Evolutionary conservation across 331 rosid genomes (phyloP), one percentile per base, ranked within the genome.

Genomic region (Dryas integrifolia): DNA sequence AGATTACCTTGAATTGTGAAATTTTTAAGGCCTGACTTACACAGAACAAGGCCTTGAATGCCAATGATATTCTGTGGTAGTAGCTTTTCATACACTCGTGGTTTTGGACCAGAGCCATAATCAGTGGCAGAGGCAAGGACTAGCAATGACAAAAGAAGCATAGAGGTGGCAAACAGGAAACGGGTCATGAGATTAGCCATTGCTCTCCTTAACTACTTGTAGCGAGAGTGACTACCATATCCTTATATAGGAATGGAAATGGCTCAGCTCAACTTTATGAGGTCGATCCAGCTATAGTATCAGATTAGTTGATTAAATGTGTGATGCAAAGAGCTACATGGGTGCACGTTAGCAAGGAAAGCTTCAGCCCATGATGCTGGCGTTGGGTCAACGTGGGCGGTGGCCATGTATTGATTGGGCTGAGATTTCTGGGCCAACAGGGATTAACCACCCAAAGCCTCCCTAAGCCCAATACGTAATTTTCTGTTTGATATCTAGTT

Each of bases 31-130:
- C 84, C 78, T 52, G 88, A 81, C 82, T 78, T 80, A 9, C 92
- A 88, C 7, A 82, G 26, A 65, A 88, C 80, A 55, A 68, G 53
- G 44, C 88, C 88, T 80, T 88, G 87, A 57, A 88, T 76, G 53
- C 48, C 70, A 24, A 82, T 75, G 82, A 16, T 49, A 21, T 21
- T 21, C 5, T 66, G 16, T 7, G 86, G 79, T 1, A 69, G 35
- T 7, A 49, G 13, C 6, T 65, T 26, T 40, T 68, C 66, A 11
- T 78, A 56, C 48, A 56, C 38, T 24, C 13, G 76, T 45, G 78
- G 66, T 9, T 67, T 59, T 39, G 80, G 61, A 11, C 53, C 78
- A 62, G 67, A 59, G 49, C 72, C 82, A 51, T 80, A 85, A 6
- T 82, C 81, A 4, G 50, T 63, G 3, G 88, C 92, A 5, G 85